Percentiles rank a stretch among this genome's conserved stretches.
phyloP scores from a whole-genome alignment of 768 basidiomycete species.

The Psilocybe subaeruginosa region DNA sequence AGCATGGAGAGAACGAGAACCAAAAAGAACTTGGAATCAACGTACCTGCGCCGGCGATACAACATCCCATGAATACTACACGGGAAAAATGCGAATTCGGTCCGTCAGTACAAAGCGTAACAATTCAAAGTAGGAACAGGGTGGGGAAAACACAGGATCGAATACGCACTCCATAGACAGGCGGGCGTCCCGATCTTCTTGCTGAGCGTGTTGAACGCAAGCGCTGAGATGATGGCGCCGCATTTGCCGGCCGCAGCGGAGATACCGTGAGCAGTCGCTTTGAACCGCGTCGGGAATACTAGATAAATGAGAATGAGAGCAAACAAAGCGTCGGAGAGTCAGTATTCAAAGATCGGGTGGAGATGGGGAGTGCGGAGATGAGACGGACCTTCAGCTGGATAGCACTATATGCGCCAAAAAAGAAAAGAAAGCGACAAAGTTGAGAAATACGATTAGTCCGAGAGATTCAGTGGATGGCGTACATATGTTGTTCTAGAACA shows the following conservation, averaged over 20 bases:
- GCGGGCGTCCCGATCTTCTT: conserved; percentile 63
- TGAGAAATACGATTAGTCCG: background rate
- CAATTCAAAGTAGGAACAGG: no score
- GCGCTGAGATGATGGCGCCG: conserved; percentile 77
- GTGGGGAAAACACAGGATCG: background rate
- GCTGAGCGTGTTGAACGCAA: conserved; percentile 70
- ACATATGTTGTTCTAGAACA: conserved; percentile 54
- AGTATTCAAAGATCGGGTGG: no score
- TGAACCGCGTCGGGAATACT: conserved; percentile 79
- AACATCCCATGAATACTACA: conserved; percentile 69
- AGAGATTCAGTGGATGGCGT: conserved; percentile 12
- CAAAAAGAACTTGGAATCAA: background rate
- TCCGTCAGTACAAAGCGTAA: background rate
- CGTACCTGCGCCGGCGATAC: conserved; percentile 52
- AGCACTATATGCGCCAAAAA: conserved; percentile 42
- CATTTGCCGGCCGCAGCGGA: conserved; percentile 75
- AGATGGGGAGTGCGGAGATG: background rate
- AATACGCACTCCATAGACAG: conserved; percentile 71
- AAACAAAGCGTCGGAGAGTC: no score
- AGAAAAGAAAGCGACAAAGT: background rate
- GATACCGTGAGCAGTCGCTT: conserved; percentile 74
- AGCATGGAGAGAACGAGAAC: background rate
- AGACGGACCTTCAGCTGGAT: conserved; percentile 59
- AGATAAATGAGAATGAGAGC: background rate
- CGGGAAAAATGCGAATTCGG: background rate